Evolutionary conservation across 495 filamentous ascomycete species (phyloP), one percentile per base, ranked within the genome.

Genomic region (Cenococcum geophilum): DNA sequence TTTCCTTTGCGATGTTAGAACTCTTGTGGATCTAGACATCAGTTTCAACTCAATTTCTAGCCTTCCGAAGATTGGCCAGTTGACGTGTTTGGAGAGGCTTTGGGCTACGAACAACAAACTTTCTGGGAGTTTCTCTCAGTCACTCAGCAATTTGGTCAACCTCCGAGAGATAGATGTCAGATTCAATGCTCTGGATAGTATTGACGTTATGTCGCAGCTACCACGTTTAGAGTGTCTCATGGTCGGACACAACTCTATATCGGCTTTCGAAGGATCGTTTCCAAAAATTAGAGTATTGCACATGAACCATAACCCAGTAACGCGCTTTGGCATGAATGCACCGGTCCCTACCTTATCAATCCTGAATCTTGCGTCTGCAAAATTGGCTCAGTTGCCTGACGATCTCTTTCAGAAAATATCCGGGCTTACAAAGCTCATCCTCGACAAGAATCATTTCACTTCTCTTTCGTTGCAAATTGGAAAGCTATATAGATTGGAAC

Each of bases 41-140:
- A 97, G 92, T 69, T 99, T 99, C 80, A 99, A 99, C 68, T 80
- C 83, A 14, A 96, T 99, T 54, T 78, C 81, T 43, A 79, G 70
- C 61, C 74, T 97, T 27, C 91, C 91, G 0, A 82, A 87, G 54
- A 86, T 99, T 64, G 90, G 91, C 8, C 80, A 83, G 55, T 74
- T 99, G 58, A 81, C 75, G 12, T 85, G 82, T 34, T 77, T 99
- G 47, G 95, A 97, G 73, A 84, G 91, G 50, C 81, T 99, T 40
- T 92, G 90, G 78, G 91, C 95, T 68, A 97, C 93, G 0, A 99
- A 97, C 75, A 99, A 99, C 71, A 84, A 85, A 54, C 76, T 97
- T 4, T 76, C 82, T 20, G 91, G 90, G 2, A 73, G 82, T 11
- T 83, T 97, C 47, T 84, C 89, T 32, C 76, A 80, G 2, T 82